phyloP scores from a whole-genome alignment of 495 filamentous ascomycete species.

The Rhypophila decipiens region DNA sequence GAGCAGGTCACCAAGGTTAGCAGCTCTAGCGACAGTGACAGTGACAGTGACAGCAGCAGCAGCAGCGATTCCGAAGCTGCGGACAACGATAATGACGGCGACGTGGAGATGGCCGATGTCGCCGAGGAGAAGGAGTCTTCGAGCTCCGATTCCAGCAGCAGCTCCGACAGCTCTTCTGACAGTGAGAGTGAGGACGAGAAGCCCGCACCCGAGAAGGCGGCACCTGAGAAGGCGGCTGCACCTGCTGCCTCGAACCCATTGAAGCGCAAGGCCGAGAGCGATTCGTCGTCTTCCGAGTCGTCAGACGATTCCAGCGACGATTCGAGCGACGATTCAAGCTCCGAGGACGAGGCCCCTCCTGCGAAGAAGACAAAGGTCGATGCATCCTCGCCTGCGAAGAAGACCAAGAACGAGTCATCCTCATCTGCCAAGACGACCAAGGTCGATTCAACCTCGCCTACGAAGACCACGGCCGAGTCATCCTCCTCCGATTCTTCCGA shows the following conservation, averaged over 20 bases:
- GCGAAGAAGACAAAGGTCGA: conserved; percentile 27
- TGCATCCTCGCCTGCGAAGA: conserved; percentile 18
- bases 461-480: conserved; percentile 28
- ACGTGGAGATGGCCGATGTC: conserved; percentile 53
- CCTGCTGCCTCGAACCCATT: conserved; percentile 27
- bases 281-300: conserved; percentile 38
- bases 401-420: conserved; percentile 28
- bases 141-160: conserved; percentile 45
- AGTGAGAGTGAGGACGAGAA: conserved; percentile 53
- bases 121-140: conserved; percentile 28
- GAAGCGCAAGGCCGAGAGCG: conserved; percentile 58
- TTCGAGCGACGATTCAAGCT: conserved; percentile 25
- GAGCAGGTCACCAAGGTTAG: conserved; percentile 33
- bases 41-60: conserved; percentile 17
- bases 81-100: conserved; percentile 55
- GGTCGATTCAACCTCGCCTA: no score
- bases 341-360: conserved; percentile 30
- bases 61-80: conserved; percentile 4
- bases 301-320: conserved; percentile 28
- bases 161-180: conserved; percentile 50
- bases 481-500: conserved; percentile 27
- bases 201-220: conserved; percentile 24
- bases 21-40: conserved; percentile 29
- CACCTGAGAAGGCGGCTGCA: conserved; percentile 11
- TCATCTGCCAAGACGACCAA: conserved; percentile 35